Evolutionary conservation across 345 rosid species (phyloP).

Genomic region (Ceriops decandra): DNA sequence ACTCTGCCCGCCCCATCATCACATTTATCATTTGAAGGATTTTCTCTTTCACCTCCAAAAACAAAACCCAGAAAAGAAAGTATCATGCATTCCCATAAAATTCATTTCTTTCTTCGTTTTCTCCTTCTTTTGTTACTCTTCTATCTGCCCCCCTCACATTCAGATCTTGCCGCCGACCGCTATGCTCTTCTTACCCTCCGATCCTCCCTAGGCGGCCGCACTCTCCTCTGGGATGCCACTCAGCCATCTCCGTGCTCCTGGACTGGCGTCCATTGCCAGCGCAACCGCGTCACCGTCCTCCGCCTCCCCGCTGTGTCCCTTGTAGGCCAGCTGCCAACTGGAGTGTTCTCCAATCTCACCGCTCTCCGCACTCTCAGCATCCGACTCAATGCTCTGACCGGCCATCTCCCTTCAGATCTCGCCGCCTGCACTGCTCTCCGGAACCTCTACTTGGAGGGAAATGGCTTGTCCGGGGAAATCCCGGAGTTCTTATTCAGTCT

Average conservation of each 20-base stretch:
- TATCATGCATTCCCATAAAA: not conserved
- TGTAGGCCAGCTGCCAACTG: slow-evolving; percentile 59
- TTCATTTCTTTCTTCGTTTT: not conserved
- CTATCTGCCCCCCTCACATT: slow-evolving; percentile 18
- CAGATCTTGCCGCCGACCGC: slow-evolving; percentile 80
- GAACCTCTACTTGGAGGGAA: slow-evolving; percentile 76
- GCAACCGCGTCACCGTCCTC: slow-evolving; percentile 62
- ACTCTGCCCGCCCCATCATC: no score
- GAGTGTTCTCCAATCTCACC: slow-evolving; percentile 72
- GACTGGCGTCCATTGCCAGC: slow-evolving; percentile 70
- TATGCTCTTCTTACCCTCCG: slow-evolving; percentile 75
- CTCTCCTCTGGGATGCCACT: slow-evolving; percentile 60
- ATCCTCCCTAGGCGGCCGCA: slow-evolving; percentile 74
- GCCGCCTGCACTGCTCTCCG: slow-evolving; percentile 55
- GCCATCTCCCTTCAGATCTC: slow-evolving; percentile 74
- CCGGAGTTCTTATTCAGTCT: slow-evolving; percentile 56
- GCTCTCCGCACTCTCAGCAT: slow-evolving; percentile 72
- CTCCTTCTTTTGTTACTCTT: slow-evolving; percentile 18
- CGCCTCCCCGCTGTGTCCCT: slow-evolving; percentile 80
- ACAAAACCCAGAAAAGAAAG: not conserved
- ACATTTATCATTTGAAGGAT: no score
- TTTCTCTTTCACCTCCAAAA: no score
- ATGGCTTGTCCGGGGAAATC: slow-evolving; percentile 66
- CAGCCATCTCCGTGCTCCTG: slow-evolving; percentile 66
- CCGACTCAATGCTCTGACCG: slow-evolving; percentile 65